Evolutionary conservation across 164 flowering plant species (phyloP).

Genomic region (Nymphaea colorata): DNA sequence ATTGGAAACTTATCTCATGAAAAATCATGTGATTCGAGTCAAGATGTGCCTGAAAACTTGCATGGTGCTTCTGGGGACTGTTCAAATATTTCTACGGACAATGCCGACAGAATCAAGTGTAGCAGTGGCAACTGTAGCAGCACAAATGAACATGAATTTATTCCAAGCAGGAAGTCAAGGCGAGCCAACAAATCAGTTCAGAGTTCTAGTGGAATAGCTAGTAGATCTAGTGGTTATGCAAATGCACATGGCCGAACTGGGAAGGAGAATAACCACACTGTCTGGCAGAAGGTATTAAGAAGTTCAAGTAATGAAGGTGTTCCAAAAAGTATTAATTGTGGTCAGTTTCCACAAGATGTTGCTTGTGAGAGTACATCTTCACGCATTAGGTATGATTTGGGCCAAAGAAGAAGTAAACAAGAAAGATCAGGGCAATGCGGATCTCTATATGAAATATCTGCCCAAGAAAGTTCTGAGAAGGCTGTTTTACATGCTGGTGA

Average conservation of each 20-base stretch:
- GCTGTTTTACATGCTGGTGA: constrained; percentile 11
- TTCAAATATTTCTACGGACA: neutral
- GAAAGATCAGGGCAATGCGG: constrained; percentile 1
- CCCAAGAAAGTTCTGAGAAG: constrained; percentile 4
- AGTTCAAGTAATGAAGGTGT: constrained; percentile 13
- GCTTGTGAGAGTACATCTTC: neutral
- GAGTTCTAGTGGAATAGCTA: constrained; percentile 7
- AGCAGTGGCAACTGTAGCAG: constrained; percentile 12
- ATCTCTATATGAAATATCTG: constrained; percentile 1
- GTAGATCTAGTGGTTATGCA: constrained; percentile 10
- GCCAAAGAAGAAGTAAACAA: neutral
- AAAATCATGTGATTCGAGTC: neutral
- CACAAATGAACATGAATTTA: constrained; percentile 7
- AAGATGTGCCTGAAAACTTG: neutral
- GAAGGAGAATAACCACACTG: constrained; percentile 35
- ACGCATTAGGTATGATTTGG: neutral
- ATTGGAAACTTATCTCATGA: constrained; percentile 4
- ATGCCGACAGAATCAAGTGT: constrained; percentile 8
- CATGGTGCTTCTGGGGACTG: constrained; percentile 8
- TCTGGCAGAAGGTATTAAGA: constrained; percentile 45
- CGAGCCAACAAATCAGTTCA: constrained; percentile 10
- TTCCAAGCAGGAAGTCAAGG: constrained; percentile 17
- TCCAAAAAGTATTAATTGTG: constrained; percentile 11
- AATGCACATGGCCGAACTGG: constrained; percentile 20
- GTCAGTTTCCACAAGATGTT: constrained; percentile 11